Conservation (phyloP, 2,329 filamentous ascomycete species). For the Alternaria tenuissima region DNA sequence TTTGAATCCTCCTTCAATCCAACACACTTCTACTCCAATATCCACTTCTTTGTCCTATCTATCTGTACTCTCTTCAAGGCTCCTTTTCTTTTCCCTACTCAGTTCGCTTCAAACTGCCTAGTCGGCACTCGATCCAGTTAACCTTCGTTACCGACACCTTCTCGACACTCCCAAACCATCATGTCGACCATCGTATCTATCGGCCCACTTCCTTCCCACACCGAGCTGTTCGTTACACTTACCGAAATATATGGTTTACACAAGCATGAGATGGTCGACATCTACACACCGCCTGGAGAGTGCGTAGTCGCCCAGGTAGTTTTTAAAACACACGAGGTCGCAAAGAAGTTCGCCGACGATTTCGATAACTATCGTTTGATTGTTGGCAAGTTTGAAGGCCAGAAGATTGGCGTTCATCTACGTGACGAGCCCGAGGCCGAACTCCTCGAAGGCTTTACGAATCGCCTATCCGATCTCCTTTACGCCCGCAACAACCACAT, state of each 20-base stretch:
- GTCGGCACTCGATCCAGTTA: too few relatives aligned
- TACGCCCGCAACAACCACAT: neutral
- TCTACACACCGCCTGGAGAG: neutral
- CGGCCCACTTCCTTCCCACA: neutral
- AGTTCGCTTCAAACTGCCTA: neutral
- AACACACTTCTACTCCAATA: too few relatives aligned
- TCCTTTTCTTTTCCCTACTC: too few relatives aligned
- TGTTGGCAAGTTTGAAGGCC: neutral
- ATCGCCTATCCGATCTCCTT: neutral
- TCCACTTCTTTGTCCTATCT: neutral
- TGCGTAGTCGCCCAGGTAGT: neutral
- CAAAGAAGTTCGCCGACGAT: neutral
- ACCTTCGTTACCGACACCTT: rapidly evolving
- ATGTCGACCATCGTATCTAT: neutral
- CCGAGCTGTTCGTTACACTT: neutral
- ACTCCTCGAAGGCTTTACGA: neutral
- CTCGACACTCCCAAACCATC: neutral
- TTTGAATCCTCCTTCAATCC: too few relatives aligned
- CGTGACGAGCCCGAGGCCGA: neutral
- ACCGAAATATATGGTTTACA: neutral
- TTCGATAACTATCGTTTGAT: neutral
- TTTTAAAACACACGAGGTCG: neutral
- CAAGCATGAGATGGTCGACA: neutral
- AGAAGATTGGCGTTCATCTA: neutral
- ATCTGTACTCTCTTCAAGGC: neutral